A percentile compares a stretch with the other conserved stretches of the same genome.
These are phyloP conservation scores for Mycosarcoma maydis DNA, from an alignment of 1,284 basidiomycete genomes.

Conservation along the genomic window DNA sequence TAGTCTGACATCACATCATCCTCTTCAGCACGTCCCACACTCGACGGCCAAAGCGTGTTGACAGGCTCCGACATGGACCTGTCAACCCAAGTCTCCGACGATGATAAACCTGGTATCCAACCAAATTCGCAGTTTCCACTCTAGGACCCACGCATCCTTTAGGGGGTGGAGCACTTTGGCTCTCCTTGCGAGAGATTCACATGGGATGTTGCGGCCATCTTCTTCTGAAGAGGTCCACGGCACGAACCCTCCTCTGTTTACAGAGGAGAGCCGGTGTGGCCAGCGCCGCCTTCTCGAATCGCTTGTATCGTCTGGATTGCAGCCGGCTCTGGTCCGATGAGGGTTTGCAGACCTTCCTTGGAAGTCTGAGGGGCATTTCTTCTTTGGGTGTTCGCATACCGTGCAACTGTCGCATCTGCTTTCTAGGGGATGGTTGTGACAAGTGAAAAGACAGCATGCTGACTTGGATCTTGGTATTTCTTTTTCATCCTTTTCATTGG, in stretches of 20 bases:
- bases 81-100: conserved; percentile 46
- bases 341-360: conserved; percentile 68
- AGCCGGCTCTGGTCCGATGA: conserved; percentile 67
- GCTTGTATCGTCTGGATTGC: conserved; percentile 65
- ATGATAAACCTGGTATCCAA: conserved; percentile 67
- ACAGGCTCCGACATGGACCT: not conserved
- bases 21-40: not conserved
- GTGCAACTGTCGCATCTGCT: conserved; percentile 14
- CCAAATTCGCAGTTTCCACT: conserved; percentile 68
- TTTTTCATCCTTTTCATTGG: not conserved
- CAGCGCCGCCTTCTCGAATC: conserved; percentile 60
- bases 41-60: not conserved
- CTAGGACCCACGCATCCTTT: conserved; percentile 62
- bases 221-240: conserved; percentile 55
- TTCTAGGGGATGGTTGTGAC: not conserved
- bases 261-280: conserved; percentile 60
- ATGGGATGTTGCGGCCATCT: conserved; percentile 57
- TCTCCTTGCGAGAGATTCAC: conserved; percentile 64
- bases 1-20: not conserved
- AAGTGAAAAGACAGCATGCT: conserved; percentile 6
- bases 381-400: not conserved
- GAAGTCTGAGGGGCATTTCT: conserved; percentile 64
- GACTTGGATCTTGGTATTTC: conserved; percentile 7
- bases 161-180: conserved; percentile 60
- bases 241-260: conserved; percentile 64